A percentile compares a stretch with the other conserved stretches of the same genome.
These are phyloP conservation scores for Aspergillus avenaceus DNA, from an alignment of 495 filamentous ascomycete species.

Conservation along the genomic window DNA sequence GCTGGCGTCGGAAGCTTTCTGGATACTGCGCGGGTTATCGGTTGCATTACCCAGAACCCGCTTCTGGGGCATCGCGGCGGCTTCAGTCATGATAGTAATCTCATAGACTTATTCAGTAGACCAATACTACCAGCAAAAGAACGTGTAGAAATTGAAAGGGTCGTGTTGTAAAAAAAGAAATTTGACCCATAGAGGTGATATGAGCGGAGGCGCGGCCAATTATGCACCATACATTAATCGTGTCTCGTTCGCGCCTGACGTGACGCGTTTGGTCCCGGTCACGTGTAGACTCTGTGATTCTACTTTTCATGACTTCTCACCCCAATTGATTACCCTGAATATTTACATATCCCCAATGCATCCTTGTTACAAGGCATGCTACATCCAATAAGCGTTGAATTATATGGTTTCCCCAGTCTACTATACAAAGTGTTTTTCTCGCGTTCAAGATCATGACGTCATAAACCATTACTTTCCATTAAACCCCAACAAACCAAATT, in stretches of 20 bases:
- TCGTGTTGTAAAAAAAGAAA: no score
- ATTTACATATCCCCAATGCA: no score
- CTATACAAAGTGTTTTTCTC: no score
- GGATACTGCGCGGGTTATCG: slow-evolving; percentile 43
- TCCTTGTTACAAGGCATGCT: no score
- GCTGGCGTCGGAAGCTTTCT: slow-evolving; percentile 44
- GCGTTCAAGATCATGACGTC: no score
- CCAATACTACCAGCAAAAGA: not conserved
- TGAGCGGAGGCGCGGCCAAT: slow-evolving; percentile 7
- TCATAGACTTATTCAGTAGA: slow-evolving; percentile 9
- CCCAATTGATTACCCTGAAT: no score
- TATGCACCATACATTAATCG: slow-evolving; percentile 10
- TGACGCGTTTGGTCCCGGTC: slow-evolving; percentile 17
- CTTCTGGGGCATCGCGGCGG: slow-evolving; percentile 49
- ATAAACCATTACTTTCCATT: no score
- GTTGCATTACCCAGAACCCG: slow-evolving; percentile 57
- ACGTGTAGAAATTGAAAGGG: not conserved
- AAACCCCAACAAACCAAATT: no score
- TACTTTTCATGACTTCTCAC: no score
- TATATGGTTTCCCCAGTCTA: no score
- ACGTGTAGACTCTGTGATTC: slow-evolving; percentile 7
- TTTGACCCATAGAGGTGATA: not conserved
- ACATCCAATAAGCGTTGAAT: no score
- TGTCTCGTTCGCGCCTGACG: slow-evolving; percentile 19
- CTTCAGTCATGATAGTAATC: slow-evolving; percentile 45